Percentiles rank a stretch among this genome's conserved stretches.
Evolutionary conservation across 2,329 filamentous ascomycete genomes (phyloP).

Genomic region (Exophiala mesophila): DNA sequence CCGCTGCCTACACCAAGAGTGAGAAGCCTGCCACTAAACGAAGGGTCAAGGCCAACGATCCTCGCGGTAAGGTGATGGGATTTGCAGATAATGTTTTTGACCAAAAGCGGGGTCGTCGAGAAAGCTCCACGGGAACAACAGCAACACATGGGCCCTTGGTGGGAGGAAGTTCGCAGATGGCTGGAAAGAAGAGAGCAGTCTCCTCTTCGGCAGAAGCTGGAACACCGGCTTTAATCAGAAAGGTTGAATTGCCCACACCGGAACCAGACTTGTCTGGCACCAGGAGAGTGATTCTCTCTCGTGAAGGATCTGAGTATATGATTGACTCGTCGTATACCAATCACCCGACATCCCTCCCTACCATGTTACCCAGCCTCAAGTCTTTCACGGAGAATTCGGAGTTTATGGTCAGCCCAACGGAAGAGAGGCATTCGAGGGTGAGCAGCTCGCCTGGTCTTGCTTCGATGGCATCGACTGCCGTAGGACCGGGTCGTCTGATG

Average conservation of each 20-base stretch:
- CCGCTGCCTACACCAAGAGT: conserved; percentile 31
- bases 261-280: conserved; percentile 23
- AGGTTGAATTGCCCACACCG: conserved; percentile 24
- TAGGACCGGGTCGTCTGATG: conserved; percentile 8
- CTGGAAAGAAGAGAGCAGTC: conserved; percentile 24
- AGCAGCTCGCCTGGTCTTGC: conserved; percentile 18
- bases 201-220: conserved; percentile 19
- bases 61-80: conserved; percentile 32
- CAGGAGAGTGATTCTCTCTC: conserved; percentile 12
- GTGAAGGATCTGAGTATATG: conserved; percentile 22
- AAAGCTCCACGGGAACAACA: conserved; percentile 9
- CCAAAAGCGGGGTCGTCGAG: conserved; percentile 30
- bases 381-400: conserved; percentile 19
- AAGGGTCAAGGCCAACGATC: conserved; percentile 32
- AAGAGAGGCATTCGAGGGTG: conserved; percentile 17
- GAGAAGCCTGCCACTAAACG: conserved; percentile 32
- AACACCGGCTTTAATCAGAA: conserved; percentile 21
- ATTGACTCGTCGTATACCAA: conserved; percentile 13
- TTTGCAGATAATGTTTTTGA: conserved; percentile 38
- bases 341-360: conserved; percentile 11
- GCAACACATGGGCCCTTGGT: conserved; percentile 3
- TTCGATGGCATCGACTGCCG: conserved; percentile 15
- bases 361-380: conserved; percentile 22
- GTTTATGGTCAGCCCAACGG: conserved; percentile 15
- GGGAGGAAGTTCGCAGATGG: conserved; percentile 14